These are phyloP conservation scores for Coemansia sp. DNA, from an alignment of 192 early-diverging fungal species.

Conservation along the genomic window DNA sequence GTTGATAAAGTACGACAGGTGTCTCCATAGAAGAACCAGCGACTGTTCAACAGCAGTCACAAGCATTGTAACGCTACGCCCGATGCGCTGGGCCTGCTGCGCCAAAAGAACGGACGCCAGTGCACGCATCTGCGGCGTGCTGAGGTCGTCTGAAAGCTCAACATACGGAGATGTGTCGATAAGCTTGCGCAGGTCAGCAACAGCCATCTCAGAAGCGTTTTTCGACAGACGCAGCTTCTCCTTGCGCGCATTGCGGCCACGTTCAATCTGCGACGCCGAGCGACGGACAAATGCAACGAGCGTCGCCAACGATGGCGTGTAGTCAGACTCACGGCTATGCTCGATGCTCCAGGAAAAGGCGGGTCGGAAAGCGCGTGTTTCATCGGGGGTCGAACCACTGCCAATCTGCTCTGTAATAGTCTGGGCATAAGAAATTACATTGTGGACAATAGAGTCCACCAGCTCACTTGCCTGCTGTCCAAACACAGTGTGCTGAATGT, in stretches of 20 bases:
- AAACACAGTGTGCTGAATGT: conserved; percentile 33
- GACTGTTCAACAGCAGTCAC: conserved; percentile 59
- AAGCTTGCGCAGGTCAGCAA: conserved; percentile 41
- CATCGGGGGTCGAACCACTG: background rate
- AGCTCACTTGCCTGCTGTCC: conserved; percentile 51
- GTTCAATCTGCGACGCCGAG: conserved; percentile 37
- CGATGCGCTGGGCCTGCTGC: conserved; percentile 44
- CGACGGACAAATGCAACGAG: conserved; percentile 40
- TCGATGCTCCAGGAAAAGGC: conserved; percentile 53
- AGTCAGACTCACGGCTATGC: conserved; percentile 54
- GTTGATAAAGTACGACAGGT: conserved; percentile 60
- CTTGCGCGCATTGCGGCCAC: conserved; percentile 24
- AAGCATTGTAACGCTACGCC: conserved; percentile 44
- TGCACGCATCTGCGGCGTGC: conserved; percentile 42
- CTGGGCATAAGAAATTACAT: conserved; percentile 46
- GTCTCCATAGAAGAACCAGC: conserved; percentile 72
- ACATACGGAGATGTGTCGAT: conserved; percentile 35
- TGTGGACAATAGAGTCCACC: conserved; percentile 44
- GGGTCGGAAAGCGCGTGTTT: conserved; percentile 29
- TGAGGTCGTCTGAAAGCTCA: conserved; percentile 33
- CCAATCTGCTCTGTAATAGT: conserved; percentile 35
- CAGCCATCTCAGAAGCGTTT: conserved; percentile 41
- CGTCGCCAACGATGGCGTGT: conserved; percentile 50
- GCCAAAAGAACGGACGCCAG: conserved; percentile 39
- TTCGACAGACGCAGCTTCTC: conserved; percentile 41